Evolutionary conservation across 148 eudicot genomes (phyloP).

Genomic region (Nepenthes gracilis): DNA sequence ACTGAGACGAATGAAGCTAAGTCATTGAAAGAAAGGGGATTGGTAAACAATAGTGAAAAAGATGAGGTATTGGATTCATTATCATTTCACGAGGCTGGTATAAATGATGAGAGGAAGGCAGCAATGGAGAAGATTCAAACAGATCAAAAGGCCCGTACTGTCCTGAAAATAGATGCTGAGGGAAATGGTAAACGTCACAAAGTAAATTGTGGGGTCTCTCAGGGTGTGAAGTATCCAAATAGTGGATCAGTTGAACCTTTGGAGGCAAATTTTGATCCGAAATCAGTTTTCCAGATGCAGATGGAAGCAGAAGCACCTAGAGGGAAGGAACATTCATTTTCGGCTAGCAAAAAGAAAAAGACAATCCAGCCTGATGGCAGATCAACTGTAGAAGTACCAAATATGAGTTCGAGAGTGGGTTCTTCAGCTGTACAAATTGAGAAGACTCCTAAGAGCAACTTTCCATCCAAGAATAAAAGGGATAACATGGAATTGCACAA

Average conservation of each 20-base stretch:
- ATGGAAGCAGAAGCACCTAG: constrained; percentile 1
- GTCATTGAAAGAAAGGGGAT: neutral
- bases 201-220: constrained; percentile 2
- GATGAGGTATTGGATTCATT: constrained; percentile 1
- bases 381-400: constrained; percentile 9
- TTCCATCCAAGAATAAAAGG: constrained; percentile 13
- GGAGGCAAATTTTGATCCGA: constrained; percentile 8
- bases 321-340: constrained; percentile 13
- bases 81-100: constrained; percentile 1
- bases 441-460: neutral
- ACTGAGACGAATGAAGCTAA: neutral
- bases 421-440: constrained; percentile 10
- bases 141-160: neutral
- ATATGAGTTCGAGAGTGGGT: constrained; percentile 10
- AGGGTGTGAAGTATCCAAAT: constrained; percentile 8
- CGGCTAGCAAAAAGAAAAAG: constrained; percentile 20
- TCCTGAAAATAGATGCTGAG: constrained; percentile 2
- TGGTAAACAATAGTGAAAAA: neutral
- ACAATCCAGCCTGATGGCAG: constrained; percentile 9
- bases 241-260: constrained; percentile 9
- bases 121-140: neutral
- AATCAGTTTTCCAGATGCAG: constrained; percentile 5
- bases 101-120: neutral
- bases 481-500: neutral
- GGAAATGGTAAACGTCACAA: constrained; percentile 6